These are phyloP conservation scores for Neonectria magnoliae DNA, from an alignment of 2,329 filamentous ascomycete species.

Conservation along the genomic window DNA sequence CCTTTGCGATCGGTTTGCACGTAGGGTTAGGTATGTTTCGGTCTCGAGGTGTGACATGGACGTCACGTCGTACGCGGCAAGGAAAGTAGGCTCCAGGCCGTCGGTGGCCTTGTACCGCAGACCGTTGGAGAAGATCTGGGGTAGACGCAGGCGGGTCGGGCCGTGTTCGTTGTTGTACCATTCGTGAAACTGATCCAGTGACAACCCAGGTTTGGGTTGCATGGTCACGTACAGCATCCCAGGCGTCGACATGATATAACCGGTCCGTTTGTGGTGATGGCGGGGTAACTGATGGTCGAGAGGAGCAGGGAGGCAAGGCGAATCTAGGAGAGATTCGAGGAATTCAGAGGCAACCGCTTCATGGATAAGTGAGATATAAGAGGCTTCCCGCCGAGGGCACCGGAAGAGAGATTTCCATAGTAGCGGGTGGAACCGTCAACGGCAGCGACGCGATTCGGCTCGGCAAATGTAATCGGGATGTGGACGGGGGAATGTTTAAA, in stretches of 20 bases:
- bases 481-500: conserved; percentile 37
- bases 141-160: conserved; percentile 79
- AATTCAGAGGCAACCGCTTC: not conserved
- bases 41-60: conserved; percentile 77
- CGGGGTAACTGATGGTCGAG: not conserved
- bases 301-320: not conserved
- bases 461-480: conserved; percentile 46
- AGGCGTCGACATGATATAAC: conserved; percentile 53
- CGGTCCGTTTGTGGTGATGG: not conserved
- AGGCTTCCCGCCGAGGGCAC: conserved; percentile 15
- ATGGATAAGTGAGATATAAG: not conserved
- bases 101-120: conserved; percentile 81
- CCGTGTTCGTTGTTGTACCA: conserved; percentile 97
- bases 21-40: conserved; percentile 74
- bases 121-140: conserved; percentile 78
- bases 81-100: conserved; percentile 70
- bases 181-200: conserved; percentile 80
- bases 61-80: conserved; percentile 84
- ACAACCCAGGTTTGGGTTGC: conserved; percentile 75
- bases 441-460: conserved; percentile 37
- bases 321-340: not conserved
- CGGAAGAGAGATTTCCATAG: conserved; percentile 44
- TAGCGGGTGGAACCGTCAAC: conserved; percentile 33
- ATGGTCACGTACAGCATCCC: conserved; percentile 89
- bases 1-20: conserved; percentile 64